Evolutionary conservation across 75 land plant genomes (phyloP).

Genomic region (Selaginella tamariscina): DNA sequence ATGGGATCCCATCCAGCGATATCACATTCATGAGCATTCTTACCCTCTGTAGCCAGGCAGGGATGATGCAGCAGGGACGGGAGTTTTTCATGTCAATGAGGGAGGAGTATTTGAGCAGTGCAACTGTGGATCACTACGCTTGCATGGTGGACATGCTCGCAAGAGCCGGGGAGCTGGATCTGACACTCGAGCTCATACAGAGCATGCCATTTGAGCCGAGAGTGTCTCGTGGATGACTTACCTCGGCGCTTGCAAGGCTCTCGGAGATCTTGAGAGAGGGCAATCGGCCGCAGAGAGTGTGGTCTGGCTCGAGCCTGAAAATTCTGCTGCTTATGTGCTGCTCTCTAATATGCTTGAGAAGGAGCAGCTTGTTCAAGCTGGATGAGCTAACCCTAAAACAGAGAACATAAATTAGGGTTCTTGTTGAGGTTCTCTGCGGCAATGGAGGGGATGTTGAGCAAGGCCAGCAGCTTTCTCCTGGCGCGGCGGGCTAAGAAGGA

Average conservation of each 20-base stretch:
- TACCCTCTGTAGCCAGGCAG: conserved; percentile 18
- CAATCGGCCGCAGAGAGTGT: background rate
- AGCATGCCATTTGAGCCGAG: background rate
- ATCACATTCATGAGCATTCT: conserved; percentile 37
- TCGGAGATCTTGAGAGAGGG: background rate
- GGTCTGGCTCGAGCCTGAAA: background rate
- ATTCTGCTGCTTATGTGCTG: background rate
- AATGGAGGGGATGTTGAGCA: conserved; percentile 1
- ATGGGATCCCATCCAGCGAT: conserved; percentile 22
- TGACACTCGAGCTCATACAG: background rate
- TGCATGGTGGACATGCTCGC: background rate
- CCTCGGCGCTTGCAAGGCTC: background rate
- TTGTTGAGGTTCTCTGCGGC: background rate
- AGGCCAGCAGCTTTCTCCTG: conserved; percentile 13
- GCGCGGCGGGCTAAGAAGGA: conserved; percentile 16
- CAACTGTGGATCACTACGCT: background rate
- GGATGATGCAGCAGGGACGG: background rate
- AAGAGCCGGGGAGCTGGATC: background rate
- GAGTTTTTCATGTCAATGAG: background rate
- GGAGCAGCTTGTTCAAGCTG: no score
- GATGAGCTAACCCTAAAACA: no score
- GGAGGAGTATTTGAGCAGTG: background rate
- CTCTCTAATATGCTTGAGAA: background rate
- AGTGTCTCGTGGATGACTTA: background rate
- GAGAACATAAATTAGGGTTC: no score